Evolutionary conservation across 768 basidiomycete species (phyloP), one percentile per base, ranked within the genome.

Genomic region (Pisolithus marmoratus): DNA sequence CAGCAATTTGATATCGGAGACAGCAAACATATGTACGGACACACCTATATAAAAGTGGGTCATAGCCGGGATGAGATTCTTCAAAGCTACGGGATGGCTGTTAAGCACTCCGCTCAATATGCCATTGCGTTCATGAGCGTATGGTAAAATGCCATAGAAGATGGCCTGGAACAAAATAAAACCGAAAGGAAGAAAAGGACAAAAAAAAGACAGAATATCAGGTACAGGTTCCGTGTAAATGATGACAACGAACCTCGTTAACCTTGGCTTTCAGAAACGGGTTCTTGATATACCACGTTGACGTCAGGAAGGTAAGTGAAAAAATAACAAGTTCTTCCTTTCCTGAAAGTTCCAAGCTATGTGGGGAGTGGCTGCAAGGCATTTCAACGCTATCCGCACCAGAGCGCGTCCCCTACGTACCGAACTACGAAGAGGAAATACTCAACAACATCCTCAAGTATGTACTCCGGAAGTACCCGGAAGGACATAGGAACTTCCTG

Each of bases 221-320:
- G 57, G 38, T 38, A 37, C 11, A 22, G 19, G 22, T 3, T 27
- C 9, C 22, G 15, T n/a, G 20, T n/a, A 20, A 36, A 15, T 15
- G 22, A 17, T 27, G 46, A 38, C 26, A 24, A 5, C 19, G 55
- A 56, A 93, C 92, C 64, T 96, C 90, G 57, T 97, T 93, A 54
- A 98, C 87, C 70, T 97, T 95, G 19, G 92, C 83, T 70, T 97
- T 97, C 60, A 99, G 67, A 76, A 95, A 97, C 0, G 96, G 96
- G 60, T 98, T 99, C 74, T 96, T 96, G 77, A 99, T 94, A 66
- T 94, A 98, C 82, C 91, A 93, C 0, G 94, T 95, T 36, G 91
- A 93, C 6, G 86, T 83, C 54, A 99, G 72, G 77, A 97, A 97
- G 2, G 91, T 93, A 58, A 99, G 72, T 19, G 84, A 79, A 70